Conservation (phyloP, 768 basidiomycete species). For the Plicaturopsis crispa region DNA sequence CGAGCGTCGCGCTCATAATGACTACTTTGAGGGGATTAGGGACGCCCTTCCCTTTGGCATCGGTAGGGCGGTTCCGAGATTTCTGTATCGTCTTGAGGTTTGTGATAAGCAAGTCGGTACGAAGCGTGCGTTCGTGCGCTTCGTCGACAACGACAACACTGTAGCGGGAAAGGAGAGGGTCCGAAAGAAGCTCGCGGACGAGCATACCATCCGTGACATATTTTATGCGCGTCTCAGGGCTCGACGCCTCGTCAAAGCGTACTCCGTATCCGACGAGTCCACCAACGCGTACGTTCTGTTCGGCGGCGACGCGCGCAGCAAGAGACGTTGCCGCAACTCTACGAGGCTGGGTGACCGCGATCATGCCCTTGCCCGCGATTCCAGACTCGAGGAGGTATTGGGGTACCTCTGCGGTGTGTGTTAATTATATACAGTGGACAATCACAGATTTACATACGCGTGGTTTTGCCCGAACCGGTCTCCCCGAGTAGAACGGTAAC, state of each 20-base stretch:
- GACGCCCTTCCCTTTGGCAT: slow-evolving; percentile 36
- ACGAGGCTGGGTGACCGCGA: slow-evolving; percentile 93
- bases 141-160: slow-evolving; percentile 91
- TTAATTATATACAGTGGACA: neutral
- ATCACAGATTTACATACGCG: slow-evolving; percentile 57
- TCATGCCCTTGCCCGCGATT: slow-evolving; percentile 60
- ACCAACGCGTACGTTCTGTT: slow-evolving; percentile 70
- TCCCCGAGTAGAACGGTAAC: slow-evolving; percentile 90
- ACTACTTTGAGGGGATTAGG: slow-evolving; percentile 79
- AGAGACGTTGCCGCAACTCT: slow-evolving; percentile 93
- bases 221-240: slow-evolving; percentile 77
- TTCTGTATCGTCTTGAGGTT: slow-evolving; percentile 79
- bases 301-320: slow-evolving; percentile 83
- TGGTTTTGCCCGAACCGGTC: slow-evolving; percentile 98
- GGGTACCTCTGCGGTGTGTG: slow-evolving; percentile 68
- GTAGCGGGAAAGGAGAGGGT: slow-evolving; percentile 71
- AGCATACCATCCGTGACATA: slow-evolving; percentile 99
- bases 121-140: slow-evolving; percentile 91
- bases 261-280: slow-evolving; percentile 87
- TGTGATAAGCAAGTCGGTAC: slow-evolving; percentile 91
- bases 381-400: slow-evolving; percentile 90
- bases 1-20: slow-evolving; percentile 96
- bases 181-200: slow-evolving; percentile 82
- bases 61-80: slow-evolving; percentile 45
- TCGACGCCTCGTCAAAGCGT: slow-evolving; percentile 83